phyloP scores from a whole-genome alignment of 345 rosid species.

The Acer campestre region DNA sequence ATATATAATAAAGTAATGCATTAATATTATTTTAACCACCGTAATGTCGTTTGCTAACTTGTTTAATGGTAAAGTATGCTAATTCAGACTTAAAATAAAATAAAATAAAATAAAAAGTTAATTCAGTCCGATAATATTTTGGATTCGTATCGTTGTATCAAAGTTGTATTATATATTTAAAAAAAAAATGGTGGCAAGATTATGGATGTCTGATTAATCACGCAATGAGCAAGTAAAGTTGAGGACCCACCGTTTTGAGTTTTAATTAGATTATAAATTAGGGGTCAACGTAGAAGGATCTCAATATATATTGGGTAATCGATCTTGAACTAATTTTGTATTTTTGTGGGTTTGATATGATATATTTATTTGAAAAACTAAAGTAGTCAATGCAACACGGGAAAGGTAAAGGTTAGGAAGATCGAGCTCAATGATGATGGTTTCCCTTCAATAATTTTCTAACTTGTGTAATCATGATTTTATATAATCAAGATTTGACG shows the following conservation, averaged over 20 bases:
- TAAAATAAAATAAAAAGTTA: too few species aligned
- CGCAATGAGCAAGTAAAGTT: not conserved
- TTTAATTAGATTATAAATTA: not conserved
- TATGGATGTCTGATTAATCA: not conserved
- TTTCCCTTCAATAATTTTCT: not conserved
- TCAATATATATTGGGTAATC: not conserved
- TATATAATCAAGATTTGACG: not conserved
- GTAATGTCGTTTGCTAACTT: too few species aligned
- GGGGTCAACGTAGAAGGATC: conserved; percentile 3
- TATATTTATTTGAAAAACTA: not conserved
- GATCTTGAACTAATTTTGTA: not conserved
- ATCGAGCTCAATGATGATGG: not conserved
- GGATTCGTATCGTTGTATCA: too few species aligned
- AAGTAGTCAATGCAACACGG: not conserved
- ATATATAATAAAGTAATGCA: too few species aligned
- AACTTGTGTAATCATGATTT: not conserved
- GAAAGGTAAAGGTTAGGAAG: not conserved
- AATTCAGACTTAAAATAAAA: too few species aligned
- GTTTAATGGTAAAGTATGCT: too few species aligned
- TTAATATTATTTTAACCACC: too few species aligned
- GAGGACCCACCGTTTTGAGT: not conserved
- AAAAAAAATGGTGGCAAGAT: not conserved
- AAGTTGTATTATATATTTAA: too few species aligned
- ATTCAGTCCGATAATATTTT: too few species aligned
- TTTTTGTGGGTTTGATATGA: not conserved